phyloP scores from a whole-genome alignment of 2,329 filamentous ascomycete genomes.

The Arthrobotrys entomopaga region DNA sequence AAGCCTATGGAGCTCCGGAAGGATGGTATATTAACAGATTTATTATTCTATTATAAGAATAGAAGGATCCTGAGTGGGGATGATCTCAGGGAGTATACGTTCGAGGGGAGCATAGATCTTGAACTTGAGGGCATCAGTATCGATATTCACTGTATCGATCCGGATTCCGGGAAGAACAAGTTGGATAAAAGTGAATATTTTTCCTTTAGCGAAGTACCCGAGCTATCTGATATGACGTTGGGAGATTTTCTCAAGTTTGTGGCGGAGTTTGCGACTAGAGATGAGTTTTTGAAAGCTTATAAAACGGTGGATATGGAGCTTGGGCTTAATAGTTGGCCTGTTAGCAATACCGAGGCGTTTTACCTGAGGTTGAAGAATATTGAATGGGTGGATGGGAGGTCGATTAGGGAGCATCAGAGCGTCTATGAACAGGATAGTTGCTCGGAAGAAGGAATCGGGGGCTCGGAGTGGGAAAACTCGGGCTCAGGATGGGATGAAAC shows the following conservation, averaged over 20 bases:
- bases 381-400: slow-evolving; percentile 5
- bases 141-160: not conserved
- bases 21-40: slow-evolving; percentile 9
- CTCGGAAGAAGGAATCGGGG: not conserved
- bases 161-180: not conserved
- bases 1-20: not conserved
- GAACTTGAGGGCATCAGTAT: not conserved
- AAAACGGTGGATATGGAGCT: slow-evolving; percentile 15
- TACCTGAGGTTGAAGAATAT: slow-evolving; percentile 4
- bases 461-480: not conserved
- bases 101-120: not conserved
- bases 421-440: not conserved
- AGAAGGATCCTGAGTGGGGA: not conserved
- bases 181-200: not conserved
- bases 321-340: not conserved
- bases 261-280: not conserved
- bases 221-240: not conserved
- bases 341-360: not conserved
- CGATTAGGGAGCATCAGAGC: not conserved
- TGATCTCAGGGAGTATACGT: not conserved
- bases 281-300: slow-evolving; percentile 8
- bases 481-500: too few species aligned
- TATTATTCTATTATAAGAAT: slow-evolving; percentile 10
- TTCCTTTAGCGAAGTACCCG: not conserved
- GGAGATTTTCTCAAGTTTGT: slow-evolving; percentile 16